These are phyloP conservation scores for Lavandula angustifolia DNA, from an alignment of 257 asterid species.

Conservation along the genomic window DNA sequence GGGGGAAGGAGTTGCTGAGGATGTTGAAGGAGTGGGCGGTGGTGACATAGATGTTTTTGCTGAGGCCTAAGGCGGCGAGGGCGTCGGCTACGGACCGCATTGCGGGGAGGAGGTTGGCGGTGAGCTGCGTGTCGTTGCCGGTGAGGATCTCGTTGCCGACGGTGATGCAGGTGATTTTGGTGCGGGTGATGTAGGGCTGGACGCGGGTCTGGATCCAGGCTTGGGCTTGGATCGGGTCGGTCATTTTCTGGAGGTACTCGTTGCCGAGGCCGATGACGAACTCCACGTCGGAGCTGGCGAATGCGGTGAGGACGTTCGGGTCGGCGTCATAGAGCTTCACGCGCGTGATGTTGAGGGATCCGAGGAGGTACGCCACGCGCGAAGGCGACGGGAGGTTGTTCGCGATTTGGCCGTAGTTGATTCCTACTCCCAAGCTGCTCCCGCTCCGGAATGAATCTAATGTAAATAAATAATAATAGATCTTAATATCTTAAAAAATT, in stretches of 20 bases:
- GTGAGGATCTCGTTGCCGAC: conserved; percentile 83
- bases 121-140: conserved; percentile 50
- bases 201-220: conserved; percentile 71
- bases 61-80: conserved; percentile 53
- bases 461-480: background rate
- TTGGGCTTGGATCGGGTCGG: conserved; percentile 70
- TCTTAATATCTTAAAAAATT: background rate
- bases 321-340: conserved; percentile 87
- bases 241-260: conserved; percentile 55
- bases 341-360: conserved; percentile 57
- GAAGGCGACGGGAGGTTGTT: conserved; percentile 77
- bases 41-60: conserved; percentile 52
- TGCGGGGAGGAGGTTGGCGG: conserved; percentile 66
- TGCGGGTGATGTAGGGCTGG: conserved; percentile 62
- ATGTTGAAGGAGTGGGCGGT: conserved; percentile 70
- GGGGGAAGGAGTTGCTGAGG: conserved; percentile 66
- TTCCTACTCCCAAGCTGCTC: conserved; percentile 59
- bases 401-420: conserved; percentile 90
- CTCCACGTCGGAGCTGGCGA: conserved; percentile 65
- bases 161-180: conserved; percentile 66
- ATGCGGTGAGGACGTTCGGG: conserved; percentile 65
- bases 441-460: conserved; percentile 41
- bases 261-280: conserved; percentile 74
- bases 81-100: conserved; percentile 58
- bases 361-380: conserved; percentile 61